Conservation (phyloP, 805 yeast genomes). For the Metschnikowia koreensis region DNA sequence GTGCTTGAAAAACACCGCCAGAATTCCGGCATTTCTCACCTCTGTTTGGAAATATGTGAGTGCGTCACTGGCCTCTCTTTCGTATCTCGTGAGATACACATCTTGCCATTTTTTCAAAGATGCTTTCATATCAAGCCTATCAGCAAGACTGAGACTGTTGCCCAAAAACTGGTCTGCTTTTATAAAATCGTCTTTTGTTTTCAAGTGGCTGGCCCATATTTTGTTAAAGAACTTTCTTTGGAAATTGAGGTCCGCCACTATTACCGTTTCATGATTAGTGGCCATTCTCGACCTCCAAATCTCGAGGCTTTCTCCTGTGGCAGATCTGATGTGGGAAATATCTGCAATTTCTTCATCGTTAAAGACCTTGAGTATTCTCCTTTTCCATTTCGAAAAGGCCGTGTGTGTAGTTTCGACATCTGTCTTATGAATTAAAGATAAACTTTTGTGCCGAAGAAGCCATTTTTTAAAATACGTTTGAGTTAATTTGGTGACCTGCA, state of each 20-base stretch:
- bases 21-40: conserved; percentile 5
- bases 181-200: background rate
- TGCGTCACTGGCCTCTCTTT: conserved; percentile 17
- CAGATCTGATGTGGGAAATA: background rate
- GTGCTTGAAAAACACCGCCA: conserved; percentile 1
- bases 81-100: conserved; percentile 21
- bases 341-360: background rate
- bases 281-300: conserved; percentile 1
- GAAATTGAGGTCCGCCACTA: conserved; percentile 21
- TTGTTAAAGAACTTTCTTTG: conserved; percentile 22
- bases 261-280: conserved; percentile 7
- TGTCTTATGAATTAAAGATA: background rate
- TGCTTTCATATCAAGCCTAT: background rate
- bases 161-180: background rate
- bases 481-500: conserved; percentile 3
- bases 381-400: background rate
- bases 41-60: conserved; percentile 19
- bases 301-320: background rate
- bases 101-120: conserved; percentile 25
- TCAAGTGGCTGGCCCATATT: background rate
- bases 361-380: background rate
- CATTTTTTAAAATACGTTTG: background rate
- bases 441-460: conserved; percentile 5
- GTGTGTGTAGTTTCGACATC: background rate
- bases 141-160: background rate